Base-by-base conservation (phyloP, 306 rosid species). In the Castanospermum australe region DNA sequence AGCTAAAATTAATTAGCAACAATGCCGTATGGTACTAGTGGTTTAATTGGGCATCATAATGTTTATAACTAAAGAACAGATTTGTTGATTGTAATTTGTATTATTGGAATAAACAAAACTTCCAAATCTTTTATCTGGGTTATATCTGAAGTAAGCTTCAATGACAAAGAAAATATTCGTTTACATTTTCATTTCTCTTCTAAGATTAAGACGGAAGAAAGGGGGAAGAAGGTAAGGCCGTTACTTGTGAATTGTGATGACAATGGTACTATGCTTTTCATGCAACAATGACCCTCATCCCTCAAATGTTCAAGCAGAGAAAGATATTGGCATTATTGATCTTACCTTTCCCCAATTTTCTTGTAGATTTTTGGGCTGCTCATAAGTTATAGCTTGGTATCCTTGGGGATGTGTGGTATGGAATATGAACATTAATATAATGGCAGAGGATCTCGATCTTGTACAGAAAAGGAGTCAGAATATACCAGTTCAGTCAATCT, bases 321-420 rank as follows among this genome's bases (percentile, higher is more conserved):
- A 70, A 38, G 28, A 78, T 78, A 72, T 42, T 24, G 65, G 18
- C 67, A 47, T 47, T 41, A 38, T 18, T 11, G 78, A 61, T 52
- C 83, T 61, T 69, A 95, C 99, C 94, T 91, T 88, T 89, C 98
- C 99, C 99, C 98, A 93, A 36, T 87, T 90, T 85, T 88, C 93
- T 87, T 95, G 90, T 71, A 95, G 75, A 86, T 75, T 90, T 85
- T 59, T 95, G 93, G 57, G 98, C 94, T 72, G 96, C 94, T 32
- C 89, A 84, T 75, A 95, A 90, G 86, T 91, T 95, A 81, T 95
- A 91, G 85, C 93, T 93, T 9, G 99, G 99, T 71, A 95, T 95
- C 87, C 90, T 87, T 15, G 99, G 81, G 76, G 98, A 95, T 81
- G 92, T 76, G 84, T 95, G 98, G 87, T 90, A 97, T 15, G 98